These are phyloP conservation scores for Psophocarpus tetragonolobus DNA, from an alignment of 306 rosid species.

Conservation along the genomic window DNA sequence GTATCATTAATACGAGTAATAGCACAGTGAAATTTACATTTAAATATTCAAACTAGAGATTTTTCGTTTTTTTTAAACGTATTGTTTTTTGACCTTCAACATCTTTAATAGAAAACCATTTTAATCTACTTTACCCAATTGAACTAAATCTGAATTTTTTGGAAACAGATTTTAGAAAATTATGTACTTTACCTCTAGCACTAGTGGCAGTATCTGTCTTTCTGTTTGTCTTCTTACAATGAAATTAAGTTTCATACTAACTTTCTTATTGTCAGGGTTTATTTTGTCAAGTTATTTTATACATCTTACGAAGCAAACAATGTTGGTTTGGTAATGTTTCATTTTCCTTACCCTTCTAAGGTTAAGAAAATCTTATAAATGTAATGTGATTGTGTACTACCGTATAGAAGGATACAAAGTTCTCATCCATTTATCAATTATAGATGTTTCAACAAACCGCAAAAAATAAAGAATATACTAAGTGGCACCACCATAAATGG, in stretches of 20 bases:
- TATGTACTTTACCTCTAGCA: neutral
- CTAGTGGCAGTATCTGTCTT: neutral
- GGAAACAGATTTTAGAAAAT: neutral
- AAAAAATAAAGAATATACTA: neutral
- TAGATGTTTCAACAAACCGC: constrained; percentile 27
- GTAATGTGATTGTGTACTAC: neutral
- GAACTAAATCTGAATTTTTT: neutral
- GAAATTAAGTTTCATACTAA: neutral
- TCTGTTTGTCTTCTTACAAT: constrained; percentile 32
- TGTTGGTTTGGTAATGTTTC: constrained; percentile 34
- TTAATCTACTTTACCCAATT: neutral
- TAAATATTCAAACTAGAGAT: neutral
- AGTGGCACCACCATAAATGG: neutral
- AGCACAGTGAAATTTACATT: neutral
- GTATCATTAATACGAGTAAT: neutral
- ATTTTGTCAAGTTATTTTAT: neutral
- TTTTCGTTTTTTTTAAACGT: neutral
- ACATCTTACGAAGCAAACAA: constrained; percentile 21
- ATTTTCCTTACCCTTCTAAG: constrained; percentile 27
- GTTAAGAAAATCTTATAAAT: constrained; percentile 5
- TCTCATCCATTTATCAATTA: neutral
- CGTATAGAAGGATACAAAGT: neutral
- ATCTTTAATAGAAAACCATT: neutral
- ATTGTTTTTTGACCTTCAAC: neutral
- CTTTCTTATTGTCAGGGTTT: constrained; percentile 38